Conservation (phyloP, 73 alveolate species). For the Tetrahymena thermophila region DNA sequence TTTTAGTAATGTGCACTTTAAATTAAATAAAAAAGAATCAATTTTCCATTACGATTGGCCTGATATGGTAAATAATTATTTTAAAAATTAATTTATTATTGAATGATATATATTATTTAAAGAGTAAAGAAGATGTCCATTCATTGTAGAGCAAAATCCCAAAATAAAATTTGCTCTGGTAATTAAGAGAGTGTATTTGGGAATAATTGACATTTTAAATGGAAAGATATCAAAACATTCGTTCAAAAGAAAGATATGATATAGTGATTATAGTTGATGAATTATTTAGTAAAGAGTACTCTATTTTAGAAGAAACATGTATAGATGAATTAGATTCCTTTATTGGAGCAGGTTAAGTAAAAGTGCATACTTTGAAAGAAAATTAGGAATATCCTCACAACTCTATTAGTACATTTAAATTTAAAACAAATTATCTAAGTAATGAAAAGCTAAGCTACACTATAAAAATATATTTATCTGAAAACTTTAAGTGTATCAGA, state of each 20-base stretch:
- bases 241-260: not conserved
- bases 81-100: not conserved
- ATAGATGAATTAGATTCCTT: not conserved
- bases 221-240: not conserved
- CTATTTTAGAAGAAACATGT: not conserved
- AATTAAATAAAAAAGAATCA: not conserved
- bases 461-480: not conserved
- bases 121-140: not conserved
- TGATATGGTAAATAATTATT: not conserved
- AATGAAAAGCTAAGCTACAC: not conserved
- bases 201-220: not conserved
- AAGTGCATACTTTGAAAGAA: not conserved
- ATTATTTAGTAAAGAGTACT: not conserved
- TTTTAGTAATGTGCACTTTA: not conserved
- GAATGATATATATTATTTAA: not conserved
- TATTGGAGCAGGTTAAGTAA: not conserved
- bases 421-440: not conserved
- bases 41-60: not conserved
- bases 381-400: not conserved
- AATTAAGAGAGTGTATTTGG: not conserved
- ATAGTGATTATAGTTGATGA: not conserved
- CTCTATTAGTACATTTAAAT: not conserved
- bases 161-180: not conserved
- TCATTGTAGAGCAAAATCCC: not conserved
- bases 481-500: not conserved